phyloP scores from a whole-genome alignment of 139 green algal genomes.

The Tetratostichococcus sp. region DNA sequence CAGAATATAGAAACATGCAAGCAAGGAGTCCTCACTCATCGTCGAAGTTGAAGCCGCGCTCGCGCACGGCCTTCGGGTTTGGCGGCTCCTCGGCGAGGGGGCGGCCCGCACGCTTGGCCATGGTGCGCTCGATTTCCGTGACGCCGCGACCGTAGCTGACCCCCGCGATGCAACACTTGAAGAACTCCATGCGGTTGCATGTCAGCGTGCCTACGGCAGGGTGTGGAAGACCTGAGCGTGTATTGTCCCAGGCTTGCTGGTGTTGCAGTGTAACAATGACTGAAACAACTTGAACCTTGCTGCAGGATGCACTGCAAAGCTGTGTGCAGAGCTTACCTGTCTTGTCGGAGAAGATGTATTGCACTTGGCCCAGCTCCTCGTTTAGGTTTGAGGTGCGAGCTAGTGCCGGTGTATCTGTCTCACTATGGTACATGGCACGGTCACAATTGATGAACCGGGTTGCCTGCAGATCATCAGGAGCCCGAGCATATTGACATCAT shows the following conservation, averaged over 20 bases:
- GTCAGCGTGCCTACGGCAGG: slow-evolving; percentile 58
- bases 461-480: background rate
- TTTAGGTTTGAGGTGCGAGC: slow-evolving; percentile 45
- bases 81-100: slow-evolving; percentile 13
- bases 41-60: slow-evolving; percentile 41
- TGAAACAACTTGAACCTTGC: too few species aligned
- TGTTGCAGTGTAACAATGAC: too few species aligned
- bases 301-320: background rate
- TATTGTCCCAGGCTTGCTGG: too few species aligned
- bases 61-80: slow-evolving; percentile 6
- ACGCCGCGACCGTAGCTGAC: slow-evolving; percentile 79
- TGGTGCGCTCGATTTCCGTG: slow-evolving; percentile 79
- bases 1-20: too few species aligned
- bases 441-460: slow-evolving; percentile 36
- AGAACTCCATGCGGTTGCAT: slow-evolving; percentile 82
- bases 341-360: slow-evolving; percentile 49
- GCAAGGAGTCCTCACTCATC: background rate
- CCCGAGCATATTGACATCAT: too few species aligned
- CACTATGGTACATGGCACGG: slow-evolving; percentile 28
- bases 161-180: slow-evolving; percentile 84
- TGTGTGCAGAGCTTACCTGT: slow-evolving; percentile 14
- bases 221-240: too few species aligned
- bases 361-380: slow-evolving; percentile 46
- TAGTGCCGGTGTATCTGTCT: slow-evolving; percentile 32
- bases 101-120: slow-evolving; percentile 28